Percentiles rank a stretch among this genome's conserved stretches.
Conservation (phyloP, 2,329 filamentous ascomycete species). For the Sphaerulina vaccinii region DNA sequence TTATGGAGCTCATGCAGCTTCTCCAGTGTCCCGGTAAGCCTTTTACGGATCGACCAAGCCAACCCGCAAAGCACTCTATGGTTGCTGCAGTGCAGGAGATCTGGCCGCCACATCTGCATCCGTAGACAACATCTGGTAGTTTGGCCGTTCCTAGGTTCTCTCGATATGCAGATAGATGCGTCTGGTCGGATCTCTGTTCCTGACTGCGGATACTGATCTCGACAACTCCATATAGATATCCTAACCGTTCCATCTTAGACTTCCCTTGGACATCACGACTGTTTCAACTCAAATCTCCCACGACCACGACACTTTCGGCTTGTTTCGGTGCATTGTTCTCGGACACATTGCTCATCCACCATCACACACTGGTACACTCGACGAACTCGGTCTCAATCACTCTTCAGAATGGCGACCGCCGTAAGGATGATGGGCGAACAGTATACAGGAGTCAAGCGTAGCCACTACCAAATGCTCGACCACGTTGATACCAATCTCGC, state of each 20-base stretch:
- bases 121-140: slow-evolving; percentile 10
- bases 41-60: slow-evolving; percentile 3
- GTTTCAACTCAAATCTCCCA: slow-evolving; percentile 23
- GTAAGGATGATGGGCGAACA: slow-evolving; percentile 12
- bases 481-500: slow-evolving; percentile 18
- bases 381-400: slow-evolving; percentile 9
- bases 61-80: slow-evolving; percentile 7
- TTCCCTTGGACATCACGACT: slow-evolving; percentile 14
- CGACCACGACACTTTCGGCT: slow-evolving; percentile 15
- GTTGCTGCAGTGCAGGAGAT: slow-evolving; percentile 17
- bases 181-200: slow-evolving; percentile 4
- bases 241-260: slow-evolving; percentile 17
- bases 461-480: slow-evolving; percentile 24
- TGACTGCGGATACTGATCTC: slow-evolving; percentile 13
- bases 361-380: slow-evolving; percentile 12
- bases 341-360: slow-evolving; percentile 11
- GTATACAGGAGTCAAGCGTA: slow-evolving; percentile 21
- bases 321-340: slow-evolving; percentile 15
- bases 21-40: slow-evolving; percentile 14
- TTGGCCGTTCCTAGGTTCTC: slow-evolving; percentile 7
- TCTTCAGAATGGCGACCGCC: slow-evolving; percentile 7
- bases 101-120: slow-evolving; percentile 15
- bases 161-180: background rate
- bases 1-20: slow-evolving; percentile 19
- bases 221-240: slow-evolving; percentile 26